Conservation (phyloP, 805 yeast genomes). For the Tetrapisispora iriomotensis region DNA sequence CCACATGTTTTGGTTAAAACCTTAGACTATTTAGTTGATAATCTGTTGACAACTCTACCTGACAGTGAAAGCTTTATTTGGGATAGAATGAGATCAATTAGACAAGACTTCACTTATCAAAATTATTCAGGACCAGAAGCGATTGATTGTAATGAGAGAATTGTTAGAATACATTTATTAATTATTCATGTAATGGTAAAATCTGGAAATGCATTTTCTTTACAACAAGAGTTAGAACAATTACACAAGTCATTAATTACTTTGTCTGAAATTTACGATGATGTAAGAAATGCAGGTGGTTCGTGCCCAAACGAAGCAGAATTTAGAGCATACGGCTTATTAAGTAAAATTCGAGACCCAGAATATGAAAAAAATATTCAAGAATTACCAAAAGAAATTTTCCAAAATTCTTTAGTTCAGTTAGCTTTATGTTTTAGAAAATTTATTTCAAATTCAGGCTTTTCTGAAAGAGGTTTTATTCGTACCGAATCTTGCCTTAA, state of each 20-base stretch:
- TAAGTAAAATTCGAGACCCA: constrained; percentile 74
- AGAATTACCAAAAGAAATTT: constrained; percentile 48
- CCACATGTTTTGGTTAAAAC: constrained; percentile 65
- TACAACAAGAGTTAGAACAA: constrained; percentile 94
- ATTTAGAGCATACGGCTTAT: constrained; percentile 75
- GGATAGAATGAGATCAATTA: constrained; percentile 93
- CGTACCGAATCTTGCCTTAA: constrained; percentile 50
- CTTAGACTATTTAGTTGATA: constrained; percentile 58
- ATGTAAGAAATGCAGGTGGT: constrained; percentile 61
- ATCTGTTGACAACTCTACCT: constrained; percentile 58
- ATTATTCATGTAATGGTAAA: constrained; percentile 83
- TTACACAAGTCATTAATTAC: constrained; percentile 86
- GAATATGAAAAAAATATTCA: constrained; percentile 74
- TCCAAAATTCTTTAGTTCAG: constrained; percentile 49
- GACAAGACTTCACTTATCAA: constrained; percentile 96
- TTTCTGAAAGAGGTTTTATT: constrained; percentile 43
- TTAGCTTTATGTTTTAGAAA: constrained; percentile 63
- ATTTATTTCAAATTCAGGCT: constrained; percentile 52
- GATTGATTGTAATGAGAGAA: constrained; percentile 81
- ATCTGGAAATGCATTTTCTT: constrained; percentile 60
- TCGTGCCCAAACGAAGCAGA: constrained; percentile 80
- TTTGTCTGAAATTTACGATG: constrained; percentile 75
- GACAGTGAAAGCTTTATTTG: constrained; percentile 84
- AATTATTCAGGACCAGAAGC: constrained; percentile 92
- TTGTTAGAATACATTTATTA: constrained; percentile 78